A percentile compares a stretch with the other conserved stretches of the same genome.
phyloP scores from a whole-genome alignment of 1,284 basidiomycete genomes.

The Coniferiporia sulphurascens region DNA sequence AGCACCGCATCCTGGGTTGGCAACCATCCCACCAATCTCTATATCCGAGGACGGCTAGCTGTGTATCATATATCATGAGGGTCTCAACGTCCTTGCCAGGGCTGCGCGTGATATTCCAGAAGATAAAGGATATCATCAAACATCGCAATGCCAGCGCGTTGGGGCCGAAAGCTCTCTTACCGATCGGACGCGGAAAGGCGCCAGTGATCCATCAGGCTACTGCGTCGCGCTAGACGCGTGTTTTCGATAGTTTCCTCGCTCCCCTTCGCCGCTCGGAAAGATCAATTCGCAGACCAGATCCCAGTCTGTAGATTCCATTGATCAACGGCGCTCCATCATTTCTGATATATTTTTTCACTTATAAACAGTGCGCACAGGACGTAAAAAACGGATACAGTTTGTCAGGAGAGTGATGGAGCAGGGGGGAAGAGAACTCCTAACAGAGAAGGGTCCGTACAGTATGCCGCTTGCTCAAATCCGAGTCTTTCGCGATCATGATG shows the following conservation, averaged over 20 bases:
- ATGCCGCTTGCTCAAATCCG: no score
- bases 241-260: neutral
- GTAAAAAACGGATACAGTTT: no score
- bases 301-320: neutral
- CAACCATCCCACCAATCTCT: neutral
- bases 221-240: neutral
- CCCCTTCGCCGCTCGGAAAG: neutral
- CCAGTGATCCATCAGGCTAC: neutral
- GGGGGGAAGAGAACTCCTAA: no score
- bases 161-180: neutral
- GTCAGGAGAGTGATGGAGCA: no score
- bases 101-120: neutral
- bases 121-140: neutral
- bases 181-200: neutral
- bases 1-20: neutral
- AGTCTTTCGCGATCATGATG: no score
- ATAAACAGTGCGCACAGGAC: neutral
- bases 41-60: neutral
- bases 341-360: neutral
- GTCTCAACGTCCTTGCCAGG: neutral
- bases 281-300: neutral
- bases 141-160: neutral
- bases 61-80: neutral
- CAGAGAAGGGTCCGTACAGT: no score
- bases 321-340: neutral